Conservation (phyloP, 257 asterid genomes). For the Parsonsia alboflavescens region DNA sequence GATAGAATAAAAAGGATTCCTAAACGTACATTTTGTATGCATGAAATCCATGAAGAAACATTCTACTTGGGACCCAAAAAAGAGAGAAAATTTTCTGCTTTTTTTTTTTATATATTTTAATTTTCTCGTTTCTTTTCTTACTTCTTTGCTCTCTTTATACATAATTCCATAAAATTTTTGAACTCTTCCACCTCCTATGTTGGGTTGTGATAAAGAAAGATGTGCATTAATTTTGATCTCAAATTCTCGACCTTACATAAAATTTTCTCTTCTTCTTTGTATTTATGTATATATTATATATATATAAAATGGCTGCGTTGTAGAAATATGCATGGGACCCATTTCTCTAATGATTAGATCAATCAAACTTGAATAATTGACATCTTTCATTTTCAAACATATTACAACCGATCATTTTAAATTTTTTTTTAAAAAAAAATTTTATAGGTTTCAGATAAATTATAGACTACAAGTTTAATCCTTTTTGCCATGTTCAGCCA, state of each 20-base stretch:
- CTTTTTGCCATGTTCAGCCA: too few relatives aligned
- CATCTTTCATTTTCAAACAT: too few relatives aligned
- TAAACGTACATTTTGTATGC: conserved; percentile 27
- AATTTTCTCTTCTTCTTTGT: too few relatives aligned
- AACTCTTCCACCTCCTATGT: conserved; percentile 9
- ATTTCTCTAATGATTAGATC: conserved; percentile 1
- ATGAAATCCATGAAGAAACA: conserved; percentile 38
- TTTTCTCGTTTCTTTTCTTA: too few relatives aligned
- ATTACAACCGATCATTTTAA: too few relatives aligned
- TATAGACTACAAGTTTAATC: too few relatives aligned
- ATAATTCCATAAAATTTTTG: background rate
- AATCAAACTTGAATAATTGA: too few relatives aligned
- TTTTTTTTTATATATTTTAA: too few relatives aligned
- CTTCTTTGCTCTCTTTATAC: background rate
- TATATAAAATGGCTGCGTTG: conserved; percentile 2
- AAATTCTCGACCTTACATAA: background rate
- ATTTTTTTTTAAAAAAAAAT: too few relatives aligned
- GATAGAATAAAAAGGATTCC: conserved; percentile 55
- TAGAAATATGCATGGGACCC: background rate
- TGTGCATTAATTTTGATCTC: background rate
- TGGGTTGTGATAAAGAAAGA: too few relatives aligned
- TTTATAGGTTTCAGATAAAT: too few relatives aligned
- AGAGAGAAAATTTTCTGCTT: background rate
- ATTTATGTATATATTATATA: too few relatives aligned
- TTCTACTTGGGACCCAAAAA: conserved; percentile 16